phyloP scores from a whole-genome alignment of 2,329 filamentous ascomycete genomes.

The Albophoma yamanashiensis region DNA sequence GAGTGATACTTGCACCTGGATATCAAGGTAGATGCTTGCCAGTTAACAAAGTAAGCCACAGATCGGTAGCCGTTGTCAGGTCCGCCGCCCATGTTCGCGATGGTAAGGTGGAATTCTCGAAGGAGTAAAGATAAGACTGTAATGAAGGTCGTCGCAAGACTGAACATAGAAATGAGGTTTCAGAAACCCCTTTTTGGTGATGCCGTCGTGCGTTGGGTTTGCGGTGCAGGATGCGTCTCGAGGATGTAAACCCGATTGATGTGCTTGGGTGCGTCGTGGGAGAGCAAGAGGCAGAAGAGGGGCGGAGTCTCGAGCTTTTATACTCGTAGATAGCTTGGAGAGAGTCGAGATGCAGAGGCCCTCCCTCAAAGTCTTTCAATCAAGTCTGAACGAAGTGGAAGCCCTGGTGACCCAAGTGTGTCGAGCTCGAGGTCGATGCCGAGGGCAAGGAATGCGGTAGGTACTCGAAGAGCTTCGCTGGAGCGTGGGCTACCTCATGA shows the following conservation, averaged over 20 bases:
- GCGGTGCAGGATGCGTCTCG: not conserved
- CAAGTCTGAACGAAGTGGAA: not conserved
- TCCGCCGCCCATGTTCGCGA: slow-evolving; percentile 2
- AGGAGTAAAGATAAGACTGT: not conserved
- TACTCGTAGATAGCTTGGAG: not conserved
- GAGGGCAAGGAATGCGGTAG: not conserved
- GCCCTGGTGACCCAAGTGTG: not conserved
- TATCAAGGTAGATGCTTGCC: slow-evolving; percentile 22
- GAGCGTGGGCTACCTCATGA: not conserved
- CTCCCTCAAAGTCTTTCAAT: not conserved
- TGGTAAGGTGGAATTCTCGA: not conserved
- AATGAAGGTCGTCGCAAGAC: not conserved
- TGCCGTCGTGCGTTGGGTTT: not conserved
- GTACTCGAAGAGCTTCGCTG: not conserved
- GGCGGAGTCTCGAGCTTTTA: not conserved
- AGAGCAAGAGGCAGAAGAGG: not conserved
- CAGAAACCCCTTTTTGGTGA: not conserved
- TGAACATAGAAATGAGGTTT: not conserved
- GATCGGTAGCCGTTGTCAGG: slow-evolving; percentile 42
- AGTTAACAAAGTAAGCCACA: slow-evolving; percentile 67
- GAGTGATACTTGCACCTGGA: slow-evolving; percentile 1
- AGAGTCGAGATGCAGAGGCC: not conserved
- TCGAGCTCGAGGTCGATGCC: not conserved
- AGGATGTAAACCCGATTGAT: not conserved
- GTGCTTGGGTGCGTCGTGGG: not conserved